Evolutionary conservation across 352 stramenopile species (phyloP).

Genomic region (Elongisporangium senticosum): DNA sequence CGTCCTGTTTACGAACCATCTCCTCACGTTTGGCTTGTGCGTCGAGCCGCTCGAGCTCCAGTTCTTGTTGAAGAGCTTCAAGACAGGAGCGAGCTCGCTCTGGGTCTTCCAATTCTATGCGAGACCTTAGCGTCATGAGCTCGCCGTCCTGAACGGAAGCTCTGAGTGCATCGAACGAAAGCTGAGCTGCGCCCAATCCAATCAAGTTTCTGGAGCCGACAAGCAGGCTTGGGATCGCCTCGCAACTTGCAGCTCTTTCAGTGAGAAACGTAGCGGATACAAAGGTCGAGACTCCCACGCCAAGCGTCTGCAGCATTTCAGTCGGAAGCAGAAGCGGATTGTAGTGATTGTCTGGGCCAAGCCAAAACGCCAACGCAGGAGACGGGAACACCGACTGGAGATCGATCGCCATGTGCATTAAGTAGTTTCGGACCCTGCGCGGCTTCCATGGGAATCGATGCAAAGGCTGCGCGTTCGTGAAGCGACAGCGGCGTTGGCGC

Average conservation of each 20-base stretch:
- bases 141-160: not conserved
- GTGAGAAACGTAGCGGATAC: slow-evolving; percentile 52
- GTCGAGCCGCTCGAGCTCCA: slow-evolving; percentile 23
- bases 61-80: slow-evolving; percentile 29
- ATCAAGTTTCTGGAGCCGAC: not conserved
- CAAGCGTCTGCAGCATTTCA: slow-evolving; percentile 12
- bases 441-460: slow-evolving; percentile 44
- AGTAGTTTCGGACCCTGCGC: slow-evolving; percentile 34
- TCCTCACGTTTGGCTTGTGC: slow-evolving; percentile 10
- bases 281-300: slow-evolving; percentile 8
- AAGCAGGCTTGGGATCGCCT: not conserved
- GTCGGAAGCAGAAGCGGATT: slow-evolving; percentile 38
- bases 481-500: slow-evolving; percentile 15
- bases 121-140: not conserved
- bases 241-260: slow-evolving; percentile 10
- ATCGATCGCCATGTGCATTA: slow-evolving; percentile 37
- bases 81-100: slow-evolving; percentile 23
- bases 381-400: slow-evolving; percentile 34
- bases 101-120: slow-evolving; percentile 1
- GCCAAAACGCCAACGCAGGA: slow-evolving; percentile 20
- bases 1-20: slow-evolving; percentile 12
- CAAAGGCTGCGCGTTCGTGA: slow-evolving; percentile 36
- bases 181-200: not conserved
- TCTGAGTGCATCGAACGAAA: not conserved
- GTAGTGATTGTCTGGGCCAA: slow-evolving; percentile 29